Base-by-base conservation (phyloP, 2,329 filamentous ascomycete species). In the Aspergillus sp. region DNA sequence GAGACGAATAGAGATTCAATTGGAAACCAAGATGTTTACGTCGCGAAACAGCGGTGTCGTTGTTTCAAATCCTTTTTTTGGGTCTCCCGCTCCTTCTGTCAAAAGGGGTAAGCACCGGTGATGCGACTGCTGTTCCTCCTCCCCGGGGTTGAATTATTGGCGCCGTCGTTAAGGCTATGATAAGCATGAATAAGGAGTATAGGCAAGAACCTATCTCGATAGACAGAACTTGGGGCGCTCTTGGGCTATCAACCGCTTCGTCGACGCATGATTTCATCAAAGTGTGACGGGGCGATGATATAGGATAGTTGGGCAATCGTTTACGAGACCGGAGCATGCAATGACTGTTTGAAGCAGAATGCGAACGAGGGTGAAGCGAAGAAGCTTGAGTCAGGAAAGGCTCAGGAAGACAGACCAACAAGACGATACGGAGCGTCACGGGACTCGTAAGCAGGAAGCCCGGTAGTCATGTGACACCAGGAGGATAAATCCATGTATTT, bases 1-100 rank as follows among this genome's bases (percentile, higher is more conserved):
- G 55, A 27, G 37, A 45, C 55, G 51, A 57, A 58, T 45, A 39
- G 19, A 40, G 40, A 53, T 55, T 52, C 48, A 54, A 62, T 61
- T 52, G 53, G 41, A 46, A 57, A 56, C 48, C 62, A 55, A 52
- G 52, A 15, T 33, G 50, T 54, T 57, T 45, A 57, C 56, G 45
- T 57, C 45, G 27, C 45, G 25, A 56, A 56, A 56, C 47, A 63
- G 55, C 56, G 58, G 54, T 56, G 56, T 61, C 59, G 35, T 51
- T 46, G 37, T 55, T 56, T 58, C 33, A 40, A 55, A 46, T 43
- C 58, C 17, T 17, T 45, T 44, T 33, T 27, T 27, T 27, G 7
- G 27, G 21, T 17, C 4, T 23, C 40, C 23, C 47, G 49, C 27
- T 14, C 40, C 47, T 27, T 47, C 49, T 21, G 43, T 19, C 35